A percentile compares a stretch with the other conserved stretches of the same genome.
These are phyloP conservation scores for Plantago elongata DNA, from an alignment of 257 asterid genomes.

Conservation along the genomic window DNA sequence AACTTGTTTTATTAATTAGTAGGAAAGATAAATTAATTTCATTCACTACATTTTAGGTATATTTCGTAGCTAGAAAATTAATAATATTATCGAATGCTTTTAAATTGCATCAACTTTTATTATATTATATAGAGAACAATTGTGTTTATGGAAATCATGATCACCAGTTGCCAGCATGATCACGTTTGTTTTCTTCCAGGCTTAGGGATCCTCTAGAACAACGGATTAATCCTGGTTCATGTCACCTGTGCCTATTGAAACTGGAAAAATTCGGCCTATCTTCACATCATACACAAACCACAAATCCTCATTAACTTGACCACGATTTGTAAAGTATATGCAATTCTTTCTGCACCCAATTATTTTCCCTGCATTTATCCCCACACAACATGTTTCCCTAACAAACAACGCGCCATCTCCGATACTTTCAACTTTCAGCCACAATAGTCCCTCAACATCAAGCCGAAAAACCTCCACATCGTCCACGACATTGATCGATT, in stretches of 20 bases:
- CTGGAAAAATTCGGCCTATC: background rate
- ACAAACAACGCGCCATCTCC: background rate
- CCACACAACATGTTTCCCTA: constrained; percentile 4
- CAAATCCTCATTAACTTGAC: background rate
- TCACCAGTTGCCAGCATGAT: too few relatives aligned
- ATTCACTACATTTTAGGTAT: too few relatives aligned
- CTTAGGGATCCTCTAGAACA: background rate
- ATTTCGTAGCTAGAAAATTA: too few relatives aligned
- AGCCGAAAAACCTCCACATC: constrained; percentile 25
- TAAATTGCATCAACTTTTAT: too few relatives aligned
- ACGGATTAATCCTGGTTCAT: background rate
- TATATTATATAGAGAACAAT: too few relatives aligned
- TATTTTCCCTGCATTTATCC: background rate
- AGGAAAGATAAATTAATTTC: too few relatives aligned
- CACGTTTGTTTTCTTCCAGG: too few relatives aligned
- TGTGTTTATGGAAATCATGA: too few relatives aligned
- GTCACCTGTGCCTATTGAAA: background rate
- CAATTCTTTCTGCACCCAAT: constrained; percentile 2
- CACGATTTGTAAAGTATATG: constrained; percentile 1
- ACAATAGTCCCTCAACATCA: background rate
- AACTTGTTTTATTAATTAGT: too few relatives aligned
- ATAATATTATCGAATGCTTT: too few relatives aligned
- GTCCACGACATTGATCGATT: constrained; percentile 5
- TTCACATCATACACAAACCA: constrained; percentile 8
- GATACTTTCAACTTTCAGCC: constrained; percentile 8